Percentiles rank a stretch among this genome's conserved stretches.
phyloP scores from a whole-genome alignment of 73 alveolate genomes.

The Tetrahymena malaccensis region DNA sequence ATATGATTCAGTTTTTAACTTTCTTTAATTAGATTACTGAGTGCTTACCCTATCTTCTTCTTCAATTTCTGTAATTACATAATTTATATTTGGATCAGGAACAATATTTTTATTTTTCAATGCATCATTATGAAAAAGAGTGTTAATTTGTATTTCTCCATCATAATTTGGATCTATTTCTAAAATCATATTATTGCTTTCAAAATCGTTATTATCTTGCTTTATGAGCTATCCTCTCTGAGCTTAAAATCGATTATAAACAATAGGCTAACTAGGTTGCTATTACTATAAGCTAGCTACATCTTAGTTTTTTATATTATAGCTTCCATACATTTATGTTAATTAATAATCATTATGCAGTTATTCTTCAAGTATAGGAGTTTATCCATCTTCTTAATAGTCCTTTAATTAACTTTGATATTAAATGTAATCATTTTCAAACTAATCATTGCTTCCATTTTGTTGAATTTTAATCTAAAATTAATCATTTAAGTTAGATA shows the following conservation, averaged over 20 bases:
- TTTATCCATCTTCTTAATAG: neutral
- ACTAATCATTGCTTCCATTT: neutral
- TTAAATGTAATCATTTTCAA: neutral
- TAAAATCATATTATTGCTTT: neutral
- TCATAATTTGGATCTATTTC: neutral
- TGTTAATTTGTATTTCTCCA: neutral
- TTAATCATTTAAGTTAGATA: neutral
- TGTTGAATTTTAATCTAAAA: neutral
- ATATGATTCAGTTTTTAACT: neutral
- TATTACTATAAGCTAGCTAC: no score
- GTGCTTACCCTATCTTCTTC: neutral
- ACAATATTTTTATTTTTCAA: neutral
- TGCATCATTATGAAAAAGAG: neutral
- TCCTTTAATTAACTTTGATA: neutral
- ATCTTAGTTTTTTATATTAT: neutral
- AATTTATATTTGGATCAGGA: neutral
- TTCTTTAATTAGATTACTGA: neutral
- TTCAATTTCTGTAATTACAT: neutral
- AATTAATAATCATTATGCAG: neutral
- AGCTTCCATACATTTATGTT: neutral
- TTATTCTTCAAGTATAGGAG: neutral
- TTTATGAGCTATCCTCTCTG: neutral
- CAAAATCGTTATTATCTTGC: neutral
- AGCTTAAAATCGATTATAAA: neutral
- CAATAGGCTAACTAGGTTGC: neutral